Base-by-base conservation (phyloP, 2,329 filamentous ascomycete genomes). In the Mycocentrospora acerina region DNA sequence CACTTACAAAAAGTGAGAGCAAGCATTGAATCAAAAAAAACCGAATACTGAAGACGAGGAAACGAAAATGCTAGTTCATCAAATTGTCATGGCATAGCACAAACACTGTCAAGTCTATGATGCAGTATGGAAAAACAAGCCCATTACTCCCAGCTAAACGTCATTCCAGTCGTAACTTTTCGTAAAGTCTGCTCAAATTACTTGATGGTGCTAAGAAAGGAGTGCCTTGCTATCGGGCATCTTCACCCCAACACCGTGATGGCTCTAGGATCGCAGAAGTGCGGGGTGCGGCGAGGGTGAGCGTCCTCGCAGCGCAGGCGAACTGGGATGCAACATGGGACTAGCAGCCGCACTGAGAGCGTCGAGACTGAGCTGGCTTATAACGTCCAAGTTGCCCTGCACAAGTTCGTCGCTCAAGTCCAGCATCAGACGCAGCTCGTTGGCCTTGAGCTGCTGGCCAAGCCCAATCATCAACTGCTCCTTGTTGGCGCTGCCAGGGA, bases 291-390 rank as follows among this genome's bases (percentile, higher is more conserved):
- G 64, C 13, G 55, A 61, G 10, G 62, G 62, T 7, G 57, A 61
- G 7, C 64, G 49, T 11, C 64, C 64, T 29, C 64, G 42, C 10
- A 67, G 46, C 19, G 63, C 62, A 1, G 64, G 64, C 15, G 59
- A 61, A 44, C 58, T 64, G 14, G 64, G 62, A 26, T 53, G 42
- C 13, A 67, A 52, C 60, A 67, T 55, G 4, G 64, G 64, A 28
- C 62, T 66, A 15, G 62, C 62, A 4, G 64, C 59, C 7, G 64
- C 58, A 32, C 60, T 61, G 51, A 64, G 12, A 3, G 62, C 62
- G 44, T 67, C 61, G 14, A 66, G 52, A 37, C 62, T 66, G 31
- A 67, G 51, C 50, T 64, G 59, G 51, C 61, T 65, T 36, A 67
- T 67, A 8, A 57, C 60, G 22, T 66, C 59, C 3, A 67, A 47